Base-by-base conservation (phyloP, 306 rosid genomes). In the Gleditsia sinensis region DNA sequence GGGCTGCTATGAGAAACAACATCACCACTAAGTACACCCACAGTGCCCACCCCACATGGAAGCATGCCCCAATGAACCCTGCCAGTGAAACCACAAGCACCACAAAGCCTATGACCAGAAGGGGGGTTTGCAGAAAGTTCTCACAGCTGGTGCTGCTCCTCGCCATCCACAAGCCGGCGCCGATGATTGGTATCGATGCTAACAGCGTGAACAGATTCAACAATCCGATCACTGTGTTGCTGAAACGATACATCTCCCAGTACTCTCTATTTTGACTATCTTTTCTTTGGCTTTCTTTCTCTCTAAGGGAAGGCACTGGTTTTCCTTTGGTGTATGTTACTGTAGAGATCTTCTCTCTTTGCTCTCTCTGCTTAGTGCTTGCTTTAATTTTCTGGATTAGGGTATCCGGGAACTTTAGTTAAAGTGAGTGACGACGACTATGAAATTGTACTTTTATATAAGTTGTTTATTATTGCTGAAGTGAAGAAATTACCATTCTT, bases 51-150 rank as follows among this genome's bases (percentile, higher is more conserved):
- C 90, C 98, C 11, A 95, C 99, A 42, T 92, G 80, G 60, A 95
- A 95, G 42, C 99, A 95, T 1, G 99, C 99, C 5, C 99, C 99
- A 9, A 95, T 84, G 83, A 95, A 95, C 2, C 99, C 99, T 5
- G 96, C 90, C 4, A 95, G 80, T 17, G 99, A 95, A 4, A 95
- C 77, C 54, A 95, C 55, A 0, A 95, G 88, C 49, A 95, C 91
- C 5, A 92, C 79, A 37, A 95, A 95, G 1, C 99, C 99, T 6
- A 95, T 64, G 10, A 90, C 83, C 7, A 95, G 68, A 32, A 95
- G 87, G 45, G 99, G 99, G 0, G 96, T 90, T 72, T 95, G 99
- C 11, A 92, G 95, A 68, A 90, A 95, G 50, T 75, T 83, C 65
- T 69, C 96, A 75, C 99, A 95, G 1, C 90, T 87, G 58, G 90